Evolutionary conservation across 2,329 filamentous ascomycete genomes (phyloP).

Genomic region (Cladosporium sp.): DNA sequence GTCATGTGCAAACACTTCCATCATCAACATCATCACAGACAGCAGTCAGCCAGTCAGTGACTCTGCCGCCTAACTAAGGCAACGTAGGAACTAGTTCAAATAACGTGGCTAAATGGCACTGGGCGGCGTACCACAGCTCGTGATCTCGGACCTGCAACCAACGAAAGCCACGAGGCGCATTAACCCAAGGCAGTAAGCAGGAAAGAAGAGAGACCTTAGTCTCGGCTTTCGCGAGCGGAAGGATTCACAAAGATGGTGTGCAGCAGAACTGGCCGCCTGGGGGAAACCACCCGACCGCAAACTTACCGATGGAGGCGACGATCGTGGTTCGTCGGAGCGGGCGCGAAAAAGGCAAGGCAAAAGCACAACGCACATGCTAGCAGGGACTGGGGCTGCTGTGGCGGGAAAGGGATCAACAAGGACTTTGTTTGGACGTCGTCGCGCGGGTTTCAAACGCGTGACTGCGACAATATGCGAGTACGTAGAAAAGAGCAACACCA

Average conservation of each 20-base stretch:
- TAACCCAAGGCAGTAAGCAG: not conserved
- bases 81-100: not conserved
- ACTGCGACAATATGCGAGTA: not conserved
- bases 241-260: not conserved
- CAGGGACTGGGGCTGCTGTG: conserved; percentile 11
- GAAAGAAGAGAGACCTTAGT: not conserved
- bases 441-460: conserved; percentile 4
- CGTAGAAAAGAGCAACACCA: not conserved
- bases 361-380: conserved; percentile 8
- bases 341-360: not conserved
- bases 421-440: conserved; percentile 16
- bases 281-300: not conserved
- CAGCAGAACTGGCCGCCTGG: not conserved
- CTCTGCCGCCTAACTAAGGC: not conserved
- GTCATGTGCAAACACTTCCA: not conserved
- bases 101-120: not conserved
- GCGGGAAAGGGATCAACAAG: not conserved
- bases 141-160: not conserved
- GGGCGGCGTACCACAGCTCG: not conserved
- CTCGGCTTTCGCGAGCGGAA: not conserved
- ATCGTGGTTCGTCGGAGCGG: conserved; percentile 13
- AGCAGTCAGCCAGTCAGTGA: not conserved
- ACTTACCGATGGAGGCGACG: conserved; percentile 1
- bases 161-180: not conserved
- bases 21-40: not conserved